Conservation (phyloP, 306 rosid species). For the Trifolium repens region DNA sequence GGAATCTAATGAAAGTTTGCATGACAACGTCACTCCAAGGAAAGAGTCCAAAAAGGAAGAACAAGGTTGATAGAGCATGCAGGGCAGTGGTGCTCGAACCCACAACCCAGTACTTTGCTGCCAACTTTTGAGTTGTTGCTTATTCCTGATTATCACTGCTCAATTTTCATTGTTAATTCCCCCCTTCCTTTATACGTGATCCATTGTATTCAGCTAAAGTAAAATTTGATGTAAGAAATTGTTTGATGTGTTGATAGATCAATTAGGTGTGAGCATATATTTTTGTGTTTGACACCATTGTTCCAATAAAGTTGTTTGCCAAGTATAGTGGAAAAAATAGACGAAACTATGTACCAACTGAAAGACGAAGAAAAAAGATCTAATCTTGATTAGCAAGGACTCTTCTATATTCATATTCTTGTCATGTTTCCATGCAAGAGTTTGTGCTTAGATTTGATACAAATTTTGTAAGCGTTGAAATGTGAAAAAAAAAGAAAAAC, state of each 20-base stretch:
- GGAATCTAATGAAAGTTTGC: conserved; percentile 47
- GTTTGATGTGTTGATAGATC: conserved; percentile 37
- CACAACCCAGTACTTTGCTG: conserved; percentile 18
- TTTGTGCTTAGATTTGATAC: background rate
- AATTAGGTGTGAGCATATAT: conserved; percentile 22
- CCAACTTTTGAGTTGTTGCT: conserved; percentile 10
- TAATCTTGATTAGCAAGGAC: background rate
- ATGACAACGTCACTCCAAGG: conserved; percentile 39
- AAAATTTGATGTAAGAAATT: conserved; percentile 38
- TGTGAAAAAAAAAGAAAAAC: background rate
- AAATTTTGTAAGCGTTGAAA: background rate
- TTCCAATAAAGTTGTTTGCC: background rate
- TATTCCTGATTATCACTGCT: conserved; percentile 29
- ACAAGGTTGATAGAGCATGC: conserved; percentile 39
- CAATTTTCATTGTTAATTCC: background rate
- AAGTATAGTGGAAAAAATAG: conserved; percentile 1
- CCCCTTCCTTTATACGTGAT: background rate
- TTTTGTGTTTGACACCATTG: conserved; percentile 14
- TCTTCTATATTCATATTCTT: background rate
- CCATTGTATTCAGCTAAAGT: conserved; percentile 1
- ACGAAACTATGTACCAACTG: background rate
- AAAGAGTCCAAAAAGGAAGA: conserved; percentile 47
- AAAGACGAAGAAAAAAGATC: background rate
- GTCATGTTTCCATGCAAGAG: background rate
- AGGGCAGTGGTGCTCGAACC: conserved; percentile 26